Base-by-base conservation (phyloP, 2,329 filamentous ascomycete genomes). In the Aureobasidium leucospermi region DNA sequence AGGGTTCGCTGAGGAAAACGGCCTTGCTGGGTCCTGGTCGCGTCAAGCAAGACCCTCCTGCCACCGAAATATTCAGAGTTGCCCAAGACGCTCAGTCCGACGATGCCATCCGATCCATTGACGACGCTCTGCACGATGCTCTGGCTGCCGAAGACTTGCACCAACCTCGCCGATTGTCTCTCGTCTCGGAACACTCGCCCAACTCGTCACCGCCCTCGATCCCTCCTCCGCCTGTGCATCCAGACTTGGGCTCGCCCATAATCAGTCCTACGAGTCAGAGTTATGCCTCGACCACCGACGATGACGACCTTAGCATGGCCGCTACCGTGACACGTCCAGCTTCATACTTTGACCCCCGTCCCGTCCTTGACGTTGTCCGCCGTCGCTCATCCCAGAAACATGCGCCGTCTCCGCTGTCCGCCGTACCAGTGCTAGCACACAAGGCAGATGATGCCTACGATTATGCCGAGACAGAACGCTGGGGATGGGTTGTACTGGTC, bases 381-480 rank as follows among this genome's bases (percentile, higher is more conserved):
- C 63, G 62, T n/a, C 61, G 62, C 19, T 63, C 62, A 3, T 59
- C 63, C 11, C 46, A 58, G 36, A 62, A 62, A 32, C 59, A 61
- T 16, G 61, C 61, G 10, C 62, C 60, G 1, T 62, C 63, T 4
- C 63, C 65, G 2, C 60, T 61, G 10, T 57, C 60, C 8, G 57
- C 65, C 13, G 65, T 41, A 61, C 73, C 13, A 71, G 53, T 60
- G 38, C 32, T 61, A 15, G 59, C 34, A 8, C 58, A 61, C 31
- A 53, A 48, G 16, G 38, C 59, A 31, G 62, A 63, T n/a, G 66
- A 86, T 78, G 85, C 87, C 61, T 94, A 90, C 86, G 90, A 96
- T 74, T 96, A 97, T 70, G 85, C 87, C 43, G 92, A 96, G 76
- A 99, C 94, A 0, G 92, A 94, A 68, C 96, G 90, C 86, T 99